phyloP scores from a whole-genome alignment of 495 filamentous ascomycete genomes.

The Neurospora sp. region DNA sequence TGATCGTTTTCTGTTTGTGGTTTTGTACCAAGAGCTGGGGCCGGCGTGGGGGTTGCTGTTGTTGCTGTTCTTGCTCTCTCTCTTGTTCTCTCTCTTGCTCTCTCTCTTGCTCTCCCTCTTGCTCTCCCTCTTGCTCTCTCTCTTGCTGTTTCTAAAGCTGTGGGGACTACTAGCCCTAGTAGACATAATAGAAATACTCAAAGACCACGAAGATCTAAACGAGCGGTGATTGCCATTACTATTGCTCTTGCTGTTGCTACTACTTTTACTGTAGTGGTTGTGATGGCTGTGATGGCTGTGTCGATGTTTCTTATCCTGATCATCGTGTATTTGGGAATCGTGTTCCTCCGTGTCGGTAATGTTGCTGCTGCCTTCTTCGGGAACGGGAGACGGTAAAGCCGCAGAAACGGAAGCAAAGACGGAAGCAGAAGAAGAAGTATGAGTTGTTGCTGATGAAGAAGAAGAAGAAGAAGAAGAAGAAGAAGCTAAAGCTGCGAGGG shows the following conservation, averaged over 20 bases:
- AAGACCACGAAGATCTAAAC: background rate
- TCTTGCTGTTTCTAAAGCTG: background rate
- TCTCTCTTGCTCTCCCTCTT: background rate
- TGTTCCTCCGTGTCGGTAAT: background rate
- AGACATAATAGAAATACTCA: background rate
- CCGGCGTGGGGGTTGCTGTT: background rate
- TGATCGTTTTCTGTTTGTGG: background rate
- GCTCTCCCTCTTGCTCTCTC: background rate
- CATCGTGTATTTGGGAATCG: background rate
- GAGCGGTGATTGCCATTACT: background rate
- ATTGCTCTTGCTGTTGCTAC: background rate
- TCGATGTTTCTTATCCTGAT: too few species aligned
- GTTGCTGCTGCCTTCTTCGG: background rate
- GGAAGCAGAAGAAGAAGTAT: background rate
- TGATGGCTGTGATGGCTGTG: background rate
- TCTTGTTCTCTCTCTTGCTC: background rate
- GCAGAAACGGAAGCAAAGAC: background rate
- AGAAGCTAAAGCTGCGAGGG: background rate
- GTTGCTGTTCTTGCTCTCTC: background rate
- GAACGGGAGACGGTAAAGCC: background rate
- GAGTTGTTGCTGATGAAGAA: background rate
- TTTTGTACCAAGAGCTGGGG: background rate
- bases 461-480: background rate
- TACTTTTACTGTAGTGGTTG: background rate
- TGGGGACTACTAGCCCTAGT: background rate